These are phyloP conservation scores for Daldinia caldariorum DNA, from an alignment of 495 filamentous ascomycete genomes.

Conservation along the genomic window DNA sequence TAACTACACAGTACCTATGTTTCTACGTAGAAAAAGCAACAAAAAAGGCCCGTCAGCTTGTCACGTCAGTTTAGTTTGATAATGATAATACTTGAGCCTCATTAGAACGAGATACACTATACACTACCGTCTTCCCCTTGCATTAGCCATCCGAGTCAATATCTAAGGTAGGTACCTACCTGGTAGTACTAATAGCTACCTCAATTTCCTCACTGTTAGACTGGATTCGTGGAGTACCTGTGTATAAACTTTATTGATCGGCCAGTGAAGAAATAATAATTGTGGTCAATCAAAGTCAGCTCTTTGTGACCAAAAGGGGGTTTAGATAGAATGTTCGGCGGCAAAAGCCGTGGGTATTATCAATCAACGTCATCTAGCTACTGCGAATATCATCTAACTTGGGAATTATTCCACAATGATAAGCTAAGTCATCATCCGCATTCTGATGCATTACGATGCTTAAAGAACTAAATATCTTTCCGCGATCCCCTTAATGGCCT, in stretches of 20 bases:
- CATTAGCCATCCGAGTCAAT: slow-evolving; percentile 10
- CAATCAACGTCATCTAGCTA: neutral
- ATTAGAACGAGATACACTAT: neutral
- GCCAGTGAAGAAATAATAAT: neutral
- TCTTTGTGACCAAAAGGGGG: neutral
- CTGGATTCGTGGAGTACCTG: too few relatives aligned
- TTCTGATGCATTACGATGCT: neutral
- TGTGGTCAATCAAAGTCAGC: too few relatives aligned
- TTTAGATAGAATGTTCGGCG: slow-evolving; percentile 2
- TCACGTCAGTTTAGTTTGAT: neutral
- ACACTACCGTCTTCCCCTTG: neutral
- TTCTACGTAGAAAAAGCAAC: too few relatives aligned
- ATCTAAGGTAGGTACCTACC: too few relatives aligned
- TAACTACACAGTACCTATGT: neutral
- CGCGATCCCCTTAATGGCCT: slow-evolving; percentile 65
- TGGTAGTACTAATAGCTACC: too few relatives aligned
- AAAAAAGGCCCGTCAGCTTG: too few relatives aligned
- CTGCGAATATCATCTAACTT: neutral
- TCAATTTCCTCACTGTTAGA: too few relatives aligned
- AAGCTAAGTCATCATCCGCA: too few relatives aligned
- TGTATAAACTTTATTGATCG: neutral
- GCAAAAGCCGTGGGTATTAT: slow-evolving; percentile 6
- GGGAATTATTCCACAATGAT: neutral
- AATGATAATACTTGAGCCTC: slow-evolving; percentile 11
- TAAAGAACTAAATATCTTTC: slow-evolving; percentile 61